A percentile compares a stretch with the other conserved stretches of the same genome.
Evolutionary conservation across 345 rosid species (phyloP).

Genomic region (Triadica sebifera): DNA sequence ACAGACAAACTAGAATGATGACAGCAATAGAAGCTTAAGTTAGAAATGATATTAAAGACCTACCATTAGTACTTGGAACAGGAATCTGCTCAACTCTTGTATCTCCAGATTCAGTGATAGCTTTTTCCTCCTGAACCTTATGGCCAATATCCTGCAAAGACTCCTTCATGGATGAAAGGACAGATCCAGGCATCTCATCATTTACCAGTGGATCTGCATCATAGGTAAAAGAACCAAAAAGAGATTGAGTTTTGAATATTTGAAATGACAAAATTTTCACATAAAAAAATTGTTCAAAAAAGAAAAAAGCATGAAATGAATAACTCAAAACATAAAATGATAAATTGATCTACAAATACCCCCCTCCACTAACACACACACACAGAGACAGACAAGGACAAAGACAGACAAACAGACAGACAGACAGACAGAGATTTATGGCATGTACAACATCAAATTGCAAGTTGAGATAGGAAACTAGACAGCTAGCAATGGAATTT

Average conservation of each 20-base stretch:
- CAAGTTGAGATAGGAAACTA: neutral
- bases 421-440: neutral
- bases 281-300: neutral
- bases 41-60: conserved; percentile 8
- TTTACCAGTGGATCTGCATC: conserved; percentile 24
- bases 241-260: neutral
- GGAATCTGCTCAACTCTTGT: conserved; percentile 23
- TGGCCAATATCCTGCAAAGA: conserved; percentile 8
- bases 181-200: conserved; percentile 14
- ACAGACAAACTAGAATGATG: neutral
- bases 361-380: neutral
- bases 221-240: neutral
- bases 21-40: neutral
- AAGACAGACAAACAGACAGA: neutral
- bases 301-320: neutral
- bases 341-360: neutral
- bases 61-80: conserved; percentile 24
- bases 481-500: neutral
- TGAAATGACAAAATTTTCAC: neutral
- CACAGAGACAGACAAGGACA: too few relatives aligned
- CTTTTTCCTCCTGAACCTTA: conserved; percentile 21
- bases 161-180: conserved; percentile 22
- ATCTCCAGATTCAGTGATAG: conserved; percentile 25
- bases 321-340: neutral
- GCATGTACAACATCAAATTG: neutral